Base-by-base conservation (phyloP, 208 protist species). In the Crithidia acanthocephali region DNA sequence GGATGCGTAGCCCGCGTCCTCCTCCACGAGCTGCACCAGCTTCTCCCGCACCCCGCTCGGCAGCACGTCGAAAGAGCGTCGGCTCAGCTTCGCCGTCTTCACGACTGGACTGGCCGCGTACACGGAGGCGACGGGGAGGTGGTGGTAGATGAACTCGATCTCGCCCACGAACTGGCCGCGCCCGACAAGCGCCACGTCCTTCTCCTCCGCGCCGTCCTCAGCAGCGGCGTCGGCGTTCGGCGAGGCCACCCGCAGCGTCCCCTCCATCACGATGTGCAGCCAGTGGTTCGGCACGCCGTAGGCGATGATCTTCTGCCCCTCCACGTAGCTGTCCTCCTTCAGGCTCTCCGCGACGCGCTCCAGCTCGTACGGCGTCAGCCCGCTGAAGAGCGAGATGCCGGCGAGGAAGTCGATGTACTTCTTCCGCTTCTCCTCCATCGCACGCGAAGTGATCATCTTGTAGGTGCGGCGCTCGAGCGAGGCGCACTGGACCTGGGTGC, bases 201-300 rank as follows among this genome's bases (percentile, higher is more conserved):
- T 61, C 51, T 81, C 58, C 50, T 74, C 53, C 50, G 74, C 61
- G 2, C 78, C 84, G 0, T 51, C 62, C n/a, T 47, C 60, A 0
- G 18, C 79, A 58, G 79, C 71, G 2, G 44, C 44, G 16, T 48
- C 44, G 3, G 44, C 4, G 44, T 15, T 48, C 16, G 72, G 72
- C 20, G 75, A 79, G 40, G 79, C 57, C 16, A 95, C 86, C 33
- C 84, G 56, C 9, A 90, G 55, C 5, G 72, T 79, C 32, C 90
- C 90, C 40, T 95, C 90, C 6, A 88, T 75, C 23, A 93, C 74
- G 60, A 93, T 75, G 74, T 92, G 79, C 20, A 95, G 60, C 87
- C 90, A 95, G 59, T 83, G 75, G 27, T 72, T 83, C 13, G 70
- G 72, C 33, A 73, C 78, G 25, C 87, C 87, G 70, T 79, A 78